These are phyloP conservation scores for Nidula niveotomentosa DNA, from an alignment of 1,284 basidiomycete genomes.

Conservation along the genomic window DNA sequence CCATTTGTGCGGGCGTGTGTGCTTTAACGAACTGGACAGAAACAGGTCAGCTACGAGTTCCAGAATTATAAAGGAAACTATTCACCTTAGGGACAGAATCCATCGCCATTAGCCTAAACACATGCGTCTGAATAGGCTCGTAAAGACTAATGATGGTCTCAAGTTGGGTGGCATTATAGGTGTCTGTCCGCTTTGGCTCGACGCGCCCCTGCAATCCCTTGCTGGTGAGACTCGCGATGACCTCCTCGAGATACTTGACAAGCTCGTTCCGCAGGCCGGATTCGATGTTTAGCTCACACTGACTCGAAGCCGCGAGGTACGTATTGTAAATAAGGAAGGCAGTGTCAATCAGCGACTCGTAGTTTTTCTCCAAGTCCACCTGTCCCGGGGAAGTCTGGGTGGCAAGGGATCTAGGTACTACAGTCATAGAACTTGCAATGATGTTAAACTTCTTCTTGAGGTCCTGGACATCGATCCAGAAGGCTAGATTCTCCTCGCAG, in stretches of 20 bases:
- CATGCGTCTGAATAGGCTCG: slow-evolving; percentile 95
- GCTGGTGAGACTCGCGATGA: slow-evolving; percentile 74
- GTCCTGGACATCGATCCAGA: slow-evolving; percentile 97
- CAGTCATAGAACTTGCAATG: slow-evolving; percentile 87
- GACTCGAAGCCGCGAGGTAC: slow-evolving; percentile 93
- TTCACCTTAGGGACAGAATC: slow-evolving; percentile 94
- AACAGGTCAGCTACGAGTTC: too few species aligned
- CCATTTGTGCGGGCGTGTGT: too few species aligned
- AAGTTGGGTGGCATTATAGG: slow-evolving; percentile 91
- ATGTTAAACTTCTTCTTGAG: slow-evolving; percentile 96
- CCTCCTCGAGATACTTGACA: slow-evolving; percentile 88
- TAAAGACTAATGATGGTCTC: slow-evolving; percentile 94
- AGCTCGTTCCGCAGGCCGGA: slow-evolving; percentile 94
- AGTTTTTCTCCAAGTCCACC: slow-evolving; percentile 95
- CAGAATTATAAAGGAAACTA: slow-evolving; percentile 6
- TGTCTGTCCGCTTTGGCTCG: slow-evolving; percentile 75
- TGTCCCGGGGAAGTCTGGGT: slow-evolving; percentile 67
- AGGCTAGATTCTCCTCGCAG: slow-evolving; percentile 97
- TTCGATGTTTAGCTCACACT: slow-evolving; percentile 97
- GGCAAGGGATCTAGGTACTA: slow-evolving; percentile 36
- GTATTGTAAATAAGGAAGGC: slow-evolving; percentile 95
- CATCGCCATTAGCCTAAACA: slow-evolving; percentile 97
- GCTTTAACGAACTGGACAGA: too few species aligned
- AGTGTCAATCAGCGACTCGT: slow-evolving; percentile 92
- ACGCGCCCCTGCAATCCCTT: slow-evolving; percentile 77